A percentile compares a stretch with the other conserved stretches of the same genome.
These are phyloP conservation scores for Fusarium praegraminearum DNA, from an alignment of 2,329 filamentous ascomycete genomes.

Conservation along the genomic window DNA sequence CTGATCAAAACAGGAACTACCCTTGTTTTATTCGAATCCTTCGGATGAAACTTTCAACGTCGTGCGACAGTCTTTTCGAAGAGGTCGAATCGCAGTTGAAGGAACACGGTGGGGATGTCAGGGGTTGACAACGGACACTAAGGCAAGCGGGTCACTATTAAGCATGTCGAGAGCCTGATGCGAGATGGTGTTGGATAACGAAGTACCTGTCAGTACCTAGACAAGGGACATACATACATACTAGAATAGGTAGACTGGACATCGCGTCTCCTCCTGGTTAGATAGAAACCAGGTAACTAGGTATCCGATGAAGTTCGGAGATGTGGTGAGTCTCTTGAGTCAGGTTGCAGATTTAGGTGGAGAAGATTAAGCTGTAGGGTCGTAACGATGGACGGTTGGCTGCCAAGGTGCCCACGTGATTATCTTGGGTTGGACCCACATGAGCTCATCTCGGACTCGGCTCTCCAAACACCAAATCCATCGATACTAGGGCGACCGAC, in stretches of 20 bases:
- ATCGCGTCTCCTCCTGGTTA: background rate
- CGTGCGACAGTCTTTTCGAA: background rate
- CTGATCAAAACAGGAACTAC: background rate
- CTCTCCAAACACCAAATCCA: constrained; percentile 8
- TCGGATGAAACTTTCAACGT: background rate
- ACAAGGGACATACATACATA: background rate
- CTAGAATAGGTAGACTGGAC: no score
- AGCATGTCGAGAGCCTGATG: background rate
- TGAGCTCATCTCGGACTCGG: constrained; percentile 24
- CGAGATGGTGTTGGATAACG: background rate
- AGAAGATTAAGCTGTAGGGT: background rate
- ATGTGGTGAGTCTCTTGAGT: background rate
- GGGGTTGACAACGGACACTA: background rate
- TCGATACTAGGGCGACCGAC: constrained; percentile 3
- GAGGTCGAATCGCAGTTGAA: background rate
- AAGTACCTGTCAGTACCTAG: no score
- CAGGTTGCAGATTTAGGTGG: background rate
- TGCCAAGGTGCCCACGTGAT: constrained; percentile 21
- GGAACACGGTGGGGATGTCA: background rate
- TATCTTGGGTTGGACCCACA: constrained; percentile 26
- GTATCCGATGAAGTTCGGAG: background rate
- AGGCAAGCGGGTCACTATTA: background rate
- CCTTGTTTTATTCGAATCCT: background rate
- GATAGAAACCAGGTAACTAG: no score
- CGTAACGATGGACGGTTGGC: background rate